Evolutionary conservation across 2,329 filamentous ascomycete species (phyloP), one percentile per base, ranked within the genome.

Genomic region (Exserohilum turcica): DNA sequence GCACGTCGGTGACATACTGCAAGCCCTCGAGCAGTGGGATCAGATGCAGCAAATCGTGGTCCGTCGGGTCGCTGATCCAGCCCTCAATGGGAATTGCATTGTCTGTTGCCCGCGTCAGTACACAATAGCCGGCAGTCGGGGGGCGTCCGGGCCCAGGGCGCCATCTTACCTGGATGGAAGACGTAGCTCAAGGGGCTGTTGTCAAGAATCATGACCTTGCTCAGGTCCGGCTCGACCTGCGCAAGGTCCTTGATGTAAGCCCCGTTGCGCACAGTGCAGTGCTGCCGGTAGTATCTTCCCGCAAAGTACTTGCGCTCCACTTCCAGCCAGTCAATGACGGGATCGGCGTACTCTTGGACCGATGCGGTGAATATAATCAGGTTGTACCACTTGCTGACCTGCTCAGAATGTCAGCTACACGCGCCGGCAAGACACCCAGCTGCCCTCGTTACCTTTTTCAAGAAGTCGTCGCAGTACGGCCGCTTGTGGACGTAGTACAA

Each of bases 31-130:
- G 82, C 67, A 97, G 81, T 28, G 94, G 94, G 53, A 99, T 87
- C 55, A 99, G 82, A 75, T 97, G 91, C 75, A 97, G 83, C 61
- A 99, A 81, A 72, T 97, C 93, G 73, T 92, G 94, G 77, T 99
- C 94, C 21, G 94, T 97, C 18, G 94, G 94, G 77, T 99, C 94
- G 75, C 88, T 96, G 78, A 99, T 97, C 94, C 94, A 99, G 70
- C 94, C 94, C 79, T 97, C 93, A 72, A 99, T 97, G 3, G 94
- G 94, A 68, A 99, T 97, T 44, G 94, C 94, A 78, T 99, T 99
- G 76, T 99, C 94, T 99, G 69, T 54, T 43, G 28, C 9, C 15
- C 39, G 39, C 32, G 35, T 66, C 46, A 70, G 63, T 48, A 28
- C 42, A 43, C 15, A 37, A 48, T 33, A 44, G 43, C 37, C 12